Conservation (phyloP, 768 basidiomycete species). For the Russula vinacea region DNA sequence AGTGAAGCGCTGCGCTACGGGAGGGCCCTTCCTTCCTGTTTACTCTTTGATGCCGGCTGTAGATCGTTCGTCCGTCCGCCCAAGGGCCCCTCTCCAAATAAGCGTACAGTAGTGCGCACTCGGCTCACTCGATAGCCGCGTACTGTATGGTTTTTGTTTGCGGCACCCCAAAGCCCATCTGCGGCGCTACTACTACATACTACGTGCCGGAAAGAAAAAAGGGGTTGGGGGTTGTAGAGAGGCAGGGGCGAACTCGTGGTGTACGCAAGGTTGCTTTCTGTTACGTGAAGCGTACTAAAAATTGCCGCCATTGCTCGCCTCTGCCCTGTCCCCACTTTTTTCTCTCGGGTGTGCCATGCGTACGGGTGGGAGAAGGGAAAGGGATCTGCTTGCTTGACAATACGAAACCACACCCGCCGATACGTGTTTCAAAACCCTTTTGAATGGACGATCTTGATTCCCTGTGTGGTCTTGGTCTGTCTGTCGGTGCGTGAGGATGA, state of each 20-base stretch:
- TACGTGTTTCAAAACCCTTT: not conserved
- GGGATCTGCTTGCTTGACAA: no score
- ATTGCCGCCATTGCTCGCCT: not conserved
- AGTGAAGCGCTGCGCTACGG: no score
- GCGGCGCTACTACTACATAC: not conserved
- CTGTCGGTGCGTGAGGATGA: not conserved
- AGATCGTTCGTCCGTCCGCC: not conserved
- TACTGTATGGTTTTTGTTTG: not conserved
- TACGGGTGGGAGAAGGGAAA: no score
- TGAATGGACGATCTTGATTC: not conserved
- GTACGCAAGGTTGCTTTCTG: not conserved
- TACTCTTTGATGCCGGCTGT: slow-evolving; percentile 4
- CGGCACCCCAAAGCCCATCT: slow-evolving; percentile 16
- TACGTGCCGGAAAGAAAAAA: not conserved
- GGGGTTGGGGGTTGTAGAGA: no score
- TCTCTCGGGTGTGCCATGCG: no score
- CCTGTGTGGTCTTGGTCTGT: not conserved
- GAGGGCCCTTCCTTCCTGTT: not conserved
- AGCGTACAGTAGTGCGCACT: no score
- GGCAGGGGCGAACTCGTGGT: not conserved
- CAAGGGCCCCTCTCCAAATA: not conserved
- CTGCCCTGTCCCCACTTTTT: not conserved
- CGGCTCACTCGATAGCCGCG: not conserved
- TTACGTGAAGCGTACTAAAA: slow-evolving; percentile 9
- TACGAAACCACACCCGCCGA: not conserved